Percentiles rank a stretch among this genome's conserved stretches.
phyloP scores from a whole-genome alignment of 2,329 filamentous ascomycete genomes.

The Myotisia sp. region DNA sequence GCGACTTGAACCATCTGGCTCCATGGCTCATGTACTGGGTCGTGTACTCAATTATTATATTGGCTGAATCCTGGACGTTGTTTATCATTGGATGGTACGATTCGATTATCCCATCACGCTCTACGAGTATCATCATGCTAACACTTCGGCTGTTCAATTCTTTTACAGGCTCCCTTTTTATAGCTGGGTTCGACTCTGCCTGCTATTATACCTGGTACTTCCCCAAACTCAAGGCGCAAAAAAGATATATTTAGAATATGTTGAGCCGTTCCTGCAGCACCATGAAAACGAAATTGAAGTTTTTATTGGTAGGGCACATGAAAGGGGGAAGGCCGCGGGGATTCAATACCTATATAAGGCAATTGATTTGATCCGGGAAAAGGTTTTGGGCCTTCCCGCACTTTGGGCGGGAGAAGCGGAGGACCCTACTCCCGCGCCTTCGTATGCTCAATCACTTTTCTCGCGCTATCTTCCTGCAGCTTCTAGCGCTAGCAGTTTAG shows the following conservation, averaged over 20 bases:
- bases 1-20: constrained; percentile 73
- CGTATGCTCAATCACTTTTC: constrained; percentile 68
- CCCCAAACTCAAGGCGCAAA: constrained; percentile 91
- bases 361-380: constrained; percentile 58
- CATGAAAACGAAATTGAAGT: constrained; percentile 84
- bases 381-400: constrained; percentile 63
- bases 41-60: constrained; percentile 64
- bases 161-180: constrained; percentile 73
- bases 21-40: constrained; percentile 99
- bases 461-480: constrained; percentile 67
- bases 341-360: constrained; percentile 58
- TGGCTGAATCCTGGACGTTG: constrained; percentile 73
- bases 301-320: constrained; percentile 70
- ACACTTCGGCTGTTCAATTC: too few species aligned
- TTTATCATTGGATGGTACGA: constrained; percentile 70
- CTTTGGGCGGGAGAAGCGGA: constrained; percentile 35
- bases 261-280: constrained; percentile 75
- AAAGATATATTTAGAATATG: constrained; percentile 65
- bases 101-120: neutral
- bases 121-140: neutral
- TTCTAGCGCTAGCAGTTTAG: constrained; percentile 34
- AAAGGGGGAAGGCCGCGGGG: constrained; percentile 61
- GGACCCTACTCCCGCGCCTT: constrained; percentile 22
- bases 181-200: constrained; percentile 70
- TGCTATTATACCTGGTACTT: constrained; percentile 89